Conservation (phyloP, 768 basidiomycete species). For the Leccinum barrowsii region DNA sequence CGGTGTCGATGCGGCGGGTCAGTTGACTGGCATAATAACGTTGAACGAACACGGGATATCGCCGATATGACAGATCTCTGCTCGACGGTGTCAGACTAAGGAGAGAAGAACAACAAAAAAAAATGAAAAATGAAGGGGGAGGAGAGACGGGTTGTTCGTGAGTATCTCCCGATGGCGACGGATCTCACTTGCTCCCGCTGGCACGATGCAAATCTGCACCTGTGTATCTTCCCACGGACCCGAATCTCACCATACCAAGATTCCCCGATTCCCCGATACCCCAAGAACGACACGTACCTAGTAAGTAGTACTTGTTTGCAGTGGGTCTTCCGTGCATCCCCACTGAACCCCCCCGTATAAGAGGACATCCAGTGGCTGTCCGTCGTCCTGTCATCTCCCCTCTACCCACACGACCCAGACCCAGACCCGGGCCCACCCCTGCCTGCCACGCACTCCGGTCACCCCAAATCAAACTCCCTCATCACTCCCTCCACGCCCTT, state of each 20-base stretch:
- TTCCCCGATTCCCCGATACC: slow-evolving; percentile 29
- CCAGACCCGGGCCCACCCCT: slow-evolving; percentile 8
- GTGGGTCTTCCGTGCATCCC: neutral
- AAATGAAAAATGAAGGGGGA: slow-evolving; percentile 16
- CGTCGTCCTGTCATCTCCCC: slow-evolving; percentile 17
- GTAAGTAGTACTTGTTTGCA: slow-evolving; percentile 8
- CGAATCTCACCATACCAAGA: slow-evolving; percentile 19
- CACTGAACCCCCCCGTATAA: slow-evolving; percentile 16
- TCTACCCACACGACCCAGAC: slow-evolving; percentile 27
- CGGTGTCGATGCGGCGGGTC: slow-evolving; percentile 4
- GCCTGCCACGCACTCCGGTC: slow-evolving; percentile 14
- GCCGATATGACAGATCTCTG: slow-evolving; percentile 23
- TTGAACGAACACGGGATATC: slow-evolving; percentile 16
- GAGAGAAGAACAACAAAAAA: slow-evolving; percentile 7
- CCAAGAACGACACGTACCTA: slow-evolving; percentile 21
- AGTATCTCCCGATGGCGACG: slow-evolving; percentile 66
- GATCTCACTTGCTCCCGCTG: slow-evolving; percentile 38
- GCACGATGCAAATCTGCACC: slow-evolving; percentile 32
- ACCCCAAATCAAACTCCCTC: slow-evolving; percentile 22
- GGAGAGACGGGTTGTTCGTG: neutral
- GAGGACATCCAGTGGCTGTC: slow-evolving; percentile 22
- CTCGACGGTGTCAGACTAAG: neutral
- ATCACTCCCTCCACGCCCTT: slow-evolving; percentile 23
- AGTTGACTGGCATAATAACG: slow-evolving; percentile 5
- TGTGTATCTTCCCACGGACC: slow-evolving; percentile 27